A percentile compares a stretch with the other conserved stretches of the same genome.
phyloP scores from a whole-genome alignment of 163 green algal genomes.

The Dunaliella salina region DNA sequence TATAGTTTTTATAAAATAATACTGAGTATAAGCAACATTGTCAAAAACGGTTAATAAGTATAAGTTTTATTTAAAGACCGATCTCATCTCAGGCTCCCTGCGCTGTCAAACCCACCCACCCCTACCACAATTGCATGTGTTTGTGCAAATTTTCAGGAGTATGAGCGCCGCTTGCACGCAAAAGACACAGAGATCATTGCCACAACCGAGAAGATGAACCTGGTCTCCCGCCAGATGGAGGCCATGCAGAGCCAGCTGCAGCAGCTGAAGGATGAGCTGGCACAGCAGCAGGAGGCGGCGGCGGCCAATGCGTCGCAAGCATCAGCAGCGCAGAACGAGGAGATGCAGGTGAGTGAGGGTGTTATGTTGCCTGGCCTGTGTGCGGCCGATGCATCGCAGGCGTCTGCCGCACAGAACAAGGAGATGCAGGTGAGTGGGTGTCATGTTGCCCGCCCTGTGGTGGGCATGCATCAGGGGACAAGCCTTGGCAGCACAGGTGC shows the following conservation, averaged over 20 bases:
- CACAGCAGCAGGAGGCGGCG: constrained; percentile 12
- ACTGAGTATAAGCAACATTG: too few species aligned
- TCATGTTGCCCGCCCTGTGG: too few species aligned
- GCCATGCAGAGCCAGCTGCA: constrained; percentile 26
- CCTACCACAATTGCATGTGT: too few species aligned
- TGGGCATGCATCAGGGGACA: too few species aligned
- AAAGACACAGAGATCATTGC: constrained; percentile 75
- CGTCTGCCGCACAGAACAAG: not conserved
- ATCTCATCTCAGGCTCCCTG: too few species aligned
- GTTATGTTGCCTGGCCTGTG: too few species aligned
- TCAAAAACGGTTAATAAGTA: too few species aligned
- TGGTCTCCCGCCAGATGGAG: constrained; percentile 31
- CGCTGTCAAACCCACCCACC: not conserved
- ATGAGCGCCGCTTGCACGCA: constrained; percentile 74
- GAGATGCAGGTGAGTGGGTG: not conserved
- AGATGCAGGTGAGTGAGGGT: constrained; percentile 4
- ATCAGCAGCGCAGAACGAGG: constrained; percentile 9
- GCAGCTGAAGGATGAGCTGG: constrained; percentile 25
- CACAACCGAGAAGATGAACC: constrained; percentile 32
- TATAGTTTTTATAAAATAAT: too few species aligned
- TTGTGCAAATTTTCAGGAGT: constrained; percentile 56
- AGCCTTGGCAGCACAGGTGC: too few species aligned
- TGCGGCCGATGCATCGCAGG: too few species aligned
- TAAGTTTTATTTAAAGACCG: too few species aligned
- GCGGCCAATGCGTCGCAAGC: constrained; percentile 13